phyloP scores from a whole-genome alignment of 2,329 filamentous ascomycete species.

The Exophiala viscosa region DNA sequence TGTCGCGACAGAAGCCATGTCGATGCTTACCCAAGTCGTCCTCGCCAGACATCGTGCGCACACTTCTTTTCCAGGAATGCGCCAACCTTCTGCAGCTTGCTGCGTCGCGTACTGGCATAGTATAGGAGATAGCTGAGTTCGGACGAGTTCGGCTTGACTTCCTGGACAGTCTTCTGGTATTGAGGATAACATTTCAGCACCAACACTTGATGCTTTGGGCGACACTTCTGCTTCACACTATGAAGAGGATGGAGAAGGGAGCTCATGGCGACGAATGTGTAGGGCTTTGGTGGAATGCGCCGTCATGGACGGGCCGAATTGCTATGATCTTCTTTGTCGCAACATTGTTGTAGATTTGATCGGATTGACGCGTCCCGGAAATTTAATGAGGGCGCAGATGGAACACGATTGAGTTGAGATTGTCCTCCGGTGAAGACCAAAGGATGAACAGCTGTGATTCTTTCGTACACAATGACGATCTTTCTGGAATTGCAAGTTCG shows the following conservation, averaged over 20 bases:
- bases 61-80: constrained; percentile 93
- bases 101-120: constrained; percentile 89
- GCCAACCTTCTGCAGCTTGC: constrained; percentile 94
- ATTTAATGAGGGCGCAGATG: background rate
- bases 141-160: constrained; percentile 93
- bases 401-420: background rate
- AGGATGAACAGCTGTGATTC: background rate
- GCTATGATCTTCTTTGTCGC: constrained; percentile 1
- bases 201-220: constrained; percentile 94
- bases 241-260: constrained; percentile 44
- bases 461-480: background rate
- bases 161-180: constrained; percentile 83
- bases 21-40: constrained; percentile 71
- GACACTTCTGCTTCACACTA: constrained; percentile 59
- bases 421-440: background rate
- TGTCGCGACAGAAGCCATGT: constrained; percentile 1
- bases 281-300: constrained; percentile 4
- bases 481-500: background rate
- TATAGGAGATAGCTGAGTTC: constrained; percentile 96
- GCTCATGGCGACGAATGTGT: constrained; percentile 21
- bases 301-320: constrained; percentile 9
- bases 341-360: constrained; percentile 1
- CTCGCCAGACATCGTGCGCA: constrained; percentile 83
- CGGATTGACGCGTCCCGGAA: constrained; percentile 1
- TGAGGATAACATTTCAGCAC: constrained; percentile 95